Evolutionary conservation across 345 rosid species (phyloP).

Genomic region (Atalantia buxifolia): DNA sequence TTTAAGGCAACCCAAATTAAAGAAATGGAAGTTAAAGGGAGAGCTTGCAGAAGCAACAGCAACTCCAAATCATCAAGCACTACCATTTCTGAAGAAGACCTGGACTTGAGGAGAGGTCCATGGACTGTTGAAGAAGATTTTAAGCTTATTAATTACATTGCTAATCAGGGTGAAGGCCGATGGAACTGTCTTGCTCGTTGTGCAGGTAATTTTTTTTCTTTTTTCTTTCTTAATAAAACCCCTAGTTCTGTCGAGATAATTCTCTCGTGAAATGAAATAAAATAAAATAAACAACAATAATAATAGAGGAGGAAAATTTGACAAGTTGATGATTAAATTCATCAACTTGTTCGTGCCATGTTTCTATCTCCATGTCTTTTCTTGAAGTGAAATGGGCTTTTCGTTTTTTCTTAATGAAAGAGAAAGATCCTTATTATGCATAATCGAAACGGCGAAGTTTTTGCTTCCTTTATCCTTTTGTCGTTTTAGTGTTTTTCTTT

Average conservation of each 20-base stretch:
- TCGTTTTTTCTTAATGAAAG: neutral
- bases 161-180: conserved; percentile 83
- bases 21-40: conserved; percentile 43
- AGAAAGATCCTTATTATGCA: conserved; percentile 25
- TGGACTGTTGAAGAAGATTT: conserved; percentile 93
- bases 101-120: conserved; percentile 77
- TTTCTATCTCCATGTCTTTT: conserved; percentile 27
- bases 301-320: conserved; percentile 30
- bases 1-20: conserved; percentile 6
- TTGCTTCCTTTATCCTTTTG: conserved; percentile 3
- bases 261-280: no score
- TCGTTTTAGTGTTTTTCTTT: neutral
- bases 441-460: conserved; percentile 27
- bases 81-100: conserved; percentile 44
- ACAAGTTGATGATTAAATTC: conserved; percentile 20
- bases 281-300: neutral
- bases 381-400: neutral
- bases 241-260: no score
- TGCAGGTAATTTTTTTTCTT: conserved; percentile 53
- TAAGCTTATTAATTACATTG: conserved; percentile 78
- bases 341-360: conserved; percentile 25
- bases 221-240: no score
- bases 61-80: conserved; percentile 6
- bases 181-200: conserved; percentile 87
- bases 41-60: conserved; percentile 15